A percentile compares a stretch with the other conserved stretches of the same genome.
phyloP scores from a whole-genome alignment of 1,284 basidiomycete genomes.

The Microbotryum violaceum region DNA sequence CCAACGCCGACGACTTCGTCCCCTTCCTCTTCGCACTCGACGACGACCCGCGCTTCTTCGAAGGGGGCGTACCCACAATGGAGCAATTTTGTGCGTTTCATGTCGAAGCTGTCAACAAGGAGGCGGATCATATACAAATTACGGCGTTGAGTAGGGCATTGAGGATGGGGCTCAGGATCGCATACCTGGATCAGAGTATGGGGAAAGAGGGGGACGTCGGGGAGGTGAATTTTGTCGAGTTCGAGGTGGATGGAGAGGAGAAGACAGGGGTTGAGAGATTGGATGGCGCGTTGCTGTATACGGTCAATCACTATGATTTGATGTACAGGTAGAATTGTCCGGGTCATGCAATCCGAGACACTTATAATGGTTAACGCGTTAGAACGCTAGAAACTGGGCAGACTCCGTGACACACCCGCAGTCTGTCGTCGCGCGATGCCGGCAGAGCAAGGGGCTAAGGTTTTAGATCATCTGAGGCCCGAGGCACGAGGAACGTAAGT shows the following conservation, averaged over 20 bases:
- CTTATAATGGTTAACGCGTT: no score
- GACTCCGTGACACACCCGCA: no score
- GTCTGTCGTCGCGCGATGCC: no score
- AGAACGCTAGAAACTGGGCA: no score
- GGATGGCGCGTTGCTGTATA: slow-evolving; percentile 24
- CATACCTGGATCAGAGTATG: slow-evolving; percentile 61
- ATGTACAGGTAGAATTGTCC: no score
- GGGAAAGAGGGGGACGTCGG: slow-evolving; percentile 40
- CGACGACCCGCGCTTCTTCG: slow-evolving; percentile 29
- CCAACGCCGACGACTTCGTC: slow-evolving; percentile 55
- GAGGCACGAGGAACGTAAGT: no score
- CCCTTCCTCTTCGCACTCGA: slow-evolving; percentile 64
- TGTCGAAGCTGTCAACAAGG: slow-evolving; percentile 50
- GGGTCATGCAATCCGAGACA: no score
- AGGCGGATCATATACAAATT: slow-evolving; percentile 70
- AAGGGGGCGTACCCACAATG: slow-evolving; percentile 46
- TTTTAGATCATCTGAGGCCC: no score
- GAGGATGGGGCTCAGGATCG: slow-evolving; percentile 60
- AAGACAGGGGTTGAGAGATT: slow-evolving; percentile 27
- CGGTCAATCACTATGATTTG: no score
- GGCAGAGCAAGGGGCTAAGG: no score
- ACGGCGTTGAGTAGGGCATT: slow-evolving; percentile 66
- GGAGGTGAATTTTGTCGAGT: slow-evolving; percentile 61
- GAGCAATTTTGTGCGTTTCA: slow-evolving; percentile 64
- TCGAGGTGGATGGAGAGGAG: slow-evolving; percentile 45